phyloP scores from a whole-genome alignment of 1,284 basidiomycete genomes.

The Schizophyllum commune region DNA sequence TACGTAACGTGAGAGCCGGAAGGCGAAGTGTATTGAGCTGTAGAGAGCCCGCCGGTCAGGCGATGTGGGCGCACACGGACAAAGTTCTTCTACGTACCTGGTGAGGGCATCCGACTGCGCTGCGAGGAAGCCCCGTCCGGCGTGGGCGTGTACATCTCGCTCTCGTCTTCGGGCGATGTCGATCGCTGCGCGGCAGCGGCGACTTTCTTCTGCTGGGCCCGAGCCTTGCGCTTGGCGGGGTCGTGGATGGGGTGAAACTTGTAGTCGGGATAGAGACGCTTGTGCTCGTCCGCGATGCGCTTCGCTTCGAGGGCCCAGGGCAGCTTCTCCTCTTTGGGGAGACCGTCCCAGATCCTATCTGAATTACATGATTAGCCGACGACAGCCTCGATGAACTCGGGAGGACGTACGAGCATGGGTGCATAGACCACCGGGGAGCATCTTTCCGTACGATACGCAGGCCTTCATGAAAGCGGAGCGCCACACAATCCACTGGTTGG shows the following conservation, averaged over 20 bases:
- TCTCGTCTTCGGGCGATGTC: neutral
- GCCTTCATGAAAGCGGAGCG: neutral
- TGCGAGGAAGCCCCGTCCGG: neutral
- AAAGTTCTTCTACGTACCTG: neutral
- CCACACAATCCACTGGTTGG: neutral
- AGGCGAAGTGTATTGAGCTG: neutral
- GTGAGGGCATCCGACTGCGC: neutral
- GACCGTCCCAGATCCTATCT: neutral
- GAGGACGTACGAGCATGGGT: neutral
- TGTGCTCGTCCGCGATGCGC: conserved; percentile 33
- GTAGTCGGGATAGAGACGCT: conserved; percentile 57
- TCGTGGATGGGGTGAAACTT: conserved; percentile 33
- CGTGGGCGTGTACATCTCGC: neutral
- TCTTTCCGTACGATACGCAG: neutral
- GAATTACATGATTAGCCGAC: neutral
- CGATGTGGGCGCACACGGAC: neutral
- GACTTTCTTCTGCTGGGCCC: neutral
- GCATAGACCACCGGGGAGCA: neutral
- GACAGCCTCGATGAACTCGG: too few relatives aligned
- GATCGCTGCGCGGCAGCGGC: neutral
- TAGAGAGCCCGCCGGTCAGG: neutral
- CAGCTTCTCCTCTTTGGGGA: neutral
- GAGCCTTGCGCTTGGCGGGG: neutral
- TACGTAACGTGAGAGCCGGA: neutral
- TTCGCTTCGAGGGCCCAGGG: neutral